Base-by-base conservation (phyloP, 2,329 filamentous ascomycete species). In the Colletotrichum sp. region DNA sequence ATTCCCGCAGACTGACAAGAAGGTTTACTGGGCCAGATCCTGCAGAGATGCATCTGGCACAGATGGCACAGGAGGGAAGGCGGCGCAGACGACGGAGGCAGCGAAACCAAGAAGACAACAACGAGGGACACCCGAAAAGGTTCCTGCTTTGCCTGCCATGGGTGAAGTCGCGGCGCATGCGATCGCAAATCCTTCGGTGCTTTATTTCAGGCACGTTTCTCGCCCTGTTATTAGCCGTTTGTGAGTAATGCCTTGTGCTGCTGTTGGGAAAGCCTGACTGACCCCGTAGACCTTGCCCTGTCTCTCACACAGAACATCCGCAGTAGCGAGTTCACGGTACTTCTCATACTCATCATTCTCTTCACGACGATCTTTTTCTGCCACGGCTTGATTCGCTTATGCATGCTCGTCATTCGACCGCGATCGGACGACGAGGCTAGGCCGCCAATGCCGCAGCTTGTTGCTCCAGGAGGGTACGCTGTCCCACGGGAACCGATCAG, bases 321-420 rank as follows among this genome's bases (percentile, higher is more conserved):
- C 67, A 91, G 90, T 57, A 91, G 91, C 82, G 94, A 95, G 83
- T 93, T 98, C 81, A 94, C 95, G 80, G 91, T 98, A 75, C 88
- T 98, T 69, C 89, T 98, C 75, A 93, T 98, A 72, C 89, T 98
- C 69, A 89, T 96, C 78, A 93, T 98, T 73, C 85, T 98, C 68
- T 87, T 93, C 68, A 90, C 93, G 39, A 93, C 93, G 3, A 91
- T 96, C 78, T 92, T 98, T 85, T 97, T 98, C 88, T 94, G 92
- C 81, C 95, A 98, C 84, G 92, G 93, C 57, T 86, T 97, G 18
- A 90, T 97, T 73, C 92, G 94, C 21, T 88, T 98, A 6, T 93
- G 91, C 83, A 90, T 98, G 84, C 84, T 94, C 64, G 84, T 93
- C 16, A 84, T 92, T 71, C 89, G 88, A 43, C 88, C 88, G 85